phyloP scores from a whole-genome alignment of 345 rosid species.

The Eucalyptus urophylla region DNA sequence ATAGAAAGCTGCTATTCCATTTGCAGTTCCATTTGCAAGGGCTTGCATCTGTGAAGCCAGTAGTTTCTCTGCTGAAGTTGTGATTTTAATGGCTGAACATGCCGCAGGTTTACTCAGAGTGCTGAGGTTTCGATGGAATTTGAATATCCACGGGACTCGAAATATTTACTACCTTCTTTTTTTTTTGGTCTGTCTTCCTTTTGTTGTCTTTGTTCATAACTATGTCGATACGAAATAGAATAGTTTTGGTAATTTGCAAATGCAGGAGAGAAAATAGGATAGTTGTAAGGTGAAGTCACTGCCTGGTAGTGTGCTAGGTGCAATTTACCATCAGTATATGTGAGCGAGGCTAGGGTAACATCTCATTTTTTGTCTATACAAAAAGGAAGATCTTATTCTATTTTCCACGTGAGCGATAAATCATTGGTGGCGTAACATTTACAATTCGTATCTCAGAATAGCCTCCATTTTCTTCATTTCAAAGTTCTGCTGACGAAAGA shows the following conservation, averaged over 20 bases:
- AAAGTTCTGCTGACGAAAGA: neutral
- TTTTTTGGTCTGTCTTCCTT: neutral
- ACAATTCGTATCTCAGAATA: neutral
- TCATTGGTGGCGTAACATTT: neutral
- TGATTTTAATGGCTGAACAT: neutral
- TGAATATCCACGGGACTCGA: neutral
- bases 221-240: neutral
- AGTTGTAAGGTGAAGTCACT: neutral
- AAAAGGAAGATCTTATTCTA: neutral
- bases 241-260: neutral
- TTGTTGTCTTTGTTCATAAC: neutral
- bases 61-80: neutral
- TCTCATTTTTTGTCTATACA: neutral
- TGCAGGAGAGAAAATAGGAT: neutral
- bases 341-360: neutral
- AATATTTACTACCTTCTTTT: neutral
- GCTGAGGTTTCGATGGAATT: neutral
- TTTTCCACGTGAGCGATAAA: neutral
- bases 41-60: neutral
- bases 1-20: neutral
- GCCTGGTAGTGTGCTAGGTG: neutral
- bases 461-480: neutral
- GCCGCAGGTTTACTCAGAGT: neutral
- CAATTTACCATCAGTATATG: neutral
- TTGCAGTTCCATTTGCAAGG: neutral